Evolutionary conservation across 2,329 filamentous ascomycete species (phyloP), one percentile per base, ranked within the genome.

Genomic region (Dactylellina parvicollis): DNA sequence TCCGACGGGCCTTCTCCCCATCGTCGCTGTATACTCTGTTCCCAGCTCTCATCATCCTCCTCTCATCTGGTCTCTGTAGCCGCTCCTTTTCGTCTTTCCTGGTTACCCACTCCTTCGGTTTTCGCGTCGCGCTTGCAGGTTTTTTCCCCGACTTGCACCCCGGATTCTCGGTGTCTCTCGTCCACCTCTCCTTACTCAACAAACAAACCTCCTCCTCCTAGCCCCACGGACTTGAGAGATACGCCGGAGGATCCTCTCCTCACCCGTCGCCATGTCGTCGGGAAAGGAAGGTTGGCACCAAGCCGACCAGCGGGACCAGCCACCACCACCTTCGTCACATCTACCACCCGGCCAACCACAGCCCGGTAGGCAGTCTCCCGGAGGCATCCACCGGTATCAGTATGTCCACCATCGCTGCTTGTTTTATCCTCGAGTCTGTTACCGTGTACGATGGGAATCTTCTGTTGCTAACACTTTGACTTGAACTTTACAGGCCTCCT

Each of bases 221-320:
- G 24, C n/a, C 32, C 42, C n/a, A 20, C 26, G 38, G 28, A n/a
- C 26, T 36, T n/a, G 9, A 14, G 26, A 32, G n/a, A 32, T 9
- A 14, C 52, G 28, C 12, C 30, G 16, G 10, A 24, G 54, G 49
- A 56, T 30, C 9, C 22, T 44, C 20, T 32, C 8, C 20, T 59
- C 52, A 34, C 59, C 26, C 30, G 42, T 26, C 52, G 44, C 47
- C 61, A 73, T 73, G 69, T 61, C 67, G 59, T 62, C 66, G 42
- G 69, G 54, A 24, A 73, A 73, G 50, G 69, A 73, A 42, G 62
- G 69, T 46, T 73, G 69, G 69, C 60, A 73, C 38, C 69, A 60
- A 38, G 69, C 69, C 54, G 69, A 66, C 69, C 69, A 73, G 26
- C 60, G 69, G 69, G 69, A 73, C 8, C 69, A 73, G 38, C 69